Evolutionary conservation across 2,329 filamentous ascomycete genomes (phyloP), one percentile per base, ranked within the genome.

Genomic region (Diplodia mutila): DNA sequence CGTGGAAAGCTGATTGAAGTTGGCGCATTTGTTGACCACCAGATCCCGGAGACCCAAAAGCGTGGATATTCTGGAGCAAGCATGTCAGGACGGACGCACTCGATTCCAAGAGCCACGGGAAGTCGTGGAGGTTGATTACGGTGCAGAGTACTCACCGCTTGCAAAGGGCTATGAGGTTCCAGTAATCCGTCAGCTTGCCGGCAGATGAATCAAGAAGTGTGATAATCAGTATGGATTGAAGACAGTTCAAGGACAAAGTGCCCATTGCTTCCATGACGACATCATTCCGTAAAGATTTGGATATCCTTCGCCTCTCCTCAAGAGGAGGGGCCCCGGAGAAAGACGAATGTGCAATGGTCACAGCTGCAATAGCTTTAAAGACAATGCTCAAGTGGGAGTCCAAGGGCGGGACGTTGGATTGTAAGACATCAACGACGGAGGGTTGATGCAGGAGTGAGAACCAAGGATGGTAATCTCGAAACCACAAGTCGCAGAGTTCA

Each of bases 381-480:
- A 76, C 74, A 76, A 76, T 70, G 5, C 53, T 27, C 16, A 73
- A 53, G 39, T 67, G 55, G 21, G 57, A 61, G 11, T 61, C 57
- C 3, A 34, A 48, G 3, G 34, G 57, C 4, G 57, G 57, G 16
- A 68, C 63, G 3, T 70, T 66, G 0, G 68, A 63, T 23, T 72
- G 68, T 1, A 75, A 52, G 9, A 69, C 65, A 32, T 73, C 69
- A 2, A 71, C 27, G 6, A 75, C 68, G 1, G 74, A 70, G 0
- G 72, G 72, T 48, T 72, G 70, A 52, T 75, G 74, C 48, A 80
- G 70, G 46, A 80, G 77, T 1, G 77, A 77, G 59, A 77, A 75
- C 77, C 78, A 80, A 6, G 73, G 69, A 69, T 80, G 78, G 64
- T 77, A 78, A 52, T 75, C 73, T 48, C 76, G 73, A 68, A 80